Evolutionary conservation across 78 protist genomes (phyloP).

Genomic region (Pigoraptor vietnamica): DNA sequence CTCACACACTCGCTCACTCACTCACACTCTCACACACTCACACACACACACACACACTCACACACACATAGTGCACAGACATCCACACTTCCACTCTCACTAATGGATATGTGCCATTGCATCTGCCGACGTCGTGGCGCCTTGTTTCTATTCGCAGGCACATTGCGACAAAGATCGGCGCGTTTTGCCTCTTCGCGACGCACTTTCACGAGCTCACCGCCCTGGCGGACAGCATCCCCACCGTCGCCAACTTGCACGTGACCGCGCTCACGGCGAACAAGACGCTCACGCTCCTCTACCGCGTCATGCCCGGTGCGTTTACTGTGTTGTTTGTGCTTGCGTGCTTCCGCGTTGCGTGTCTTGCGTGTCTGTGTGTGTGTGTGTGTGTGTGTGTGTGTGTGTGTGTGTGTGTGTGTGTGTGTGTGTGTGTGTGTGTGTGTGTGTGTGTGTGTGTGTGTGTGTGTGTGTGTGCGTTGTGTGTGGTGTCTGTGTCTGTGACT

Average conservation of each 20-base stretch:
- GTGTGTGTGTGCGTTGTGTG: background rate
- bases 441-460: background rate
- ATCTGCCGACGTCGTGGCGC: too few relatives aligned
- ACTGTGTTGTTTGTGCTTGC: background rate
- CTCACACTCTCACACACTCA: too few relatives aligned
- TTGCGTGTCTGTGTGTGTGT: background rate
- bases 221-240: conserved; percentile 3
- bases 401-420: background rate
- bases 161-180: conserved; percentile 45
- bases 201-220: conserved; percentile 67
- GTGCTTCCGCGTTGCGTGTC: background rate
- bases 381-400: background rate
- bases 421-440: background rate
- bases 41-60: too few relatives aligned
- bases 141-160: too few relatives aligned
- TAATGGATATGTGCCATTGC: too few relatives aligned
- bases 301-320: background rate
- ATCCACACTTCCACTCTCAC: too few relatives aligned
- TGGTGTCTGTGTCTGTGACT: background rate
- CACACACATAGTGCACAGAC: too few relatives aligned
- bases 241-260: conserved; percentile 58
- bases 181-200: conserved; percentile 88
- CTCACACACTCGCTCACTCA: too few relatives aligned
- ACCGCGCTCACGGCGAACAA: conserved; percentile 39
- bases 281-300: conserved; percentile 37